These are phyloP conservation scores for Aspergillus mulundensis DNA, from an alignment of 495 filamentous ascomycete genomes.

Conservation along the genomic window DNA sequence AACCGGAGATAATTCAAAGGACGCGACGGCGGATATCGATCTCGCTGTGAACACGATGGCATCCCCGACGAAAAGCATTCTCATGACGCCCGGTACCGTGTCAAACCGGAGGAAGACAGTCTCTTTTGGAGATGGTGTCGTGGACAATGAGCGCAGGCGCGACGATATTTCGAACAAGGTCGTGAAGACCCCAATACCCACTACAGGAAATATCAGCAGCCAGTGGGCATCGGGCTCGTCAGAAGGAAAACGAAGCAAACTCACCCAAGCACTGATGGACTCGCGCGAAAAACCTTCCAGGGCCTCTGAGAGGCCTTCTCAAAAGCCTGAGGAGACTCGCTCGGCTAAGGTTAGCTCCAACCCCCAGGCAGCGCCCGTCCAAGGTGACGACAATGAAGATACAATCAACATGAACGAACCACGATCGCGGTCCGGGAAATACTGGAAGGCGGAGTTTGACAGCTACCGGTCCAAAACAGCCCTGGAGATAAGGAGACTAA, in stretches of 20 bases:
- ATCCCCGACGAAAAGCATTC: constrained; percentile 75
- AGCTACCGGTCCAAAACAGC: constrained; percentile 76
- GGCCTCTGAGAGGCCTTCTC: constrained; percentile 13
- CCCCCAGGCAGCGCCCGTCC: constrained; percentile 4
- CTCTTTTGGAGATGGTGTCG: constrained; percentile 73
- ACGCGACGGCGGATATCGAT: constrained; percentile 23
- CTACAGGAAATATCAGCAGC: constrained; percentile 59
- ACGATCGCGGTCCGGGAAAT: constrained; percentile 78
- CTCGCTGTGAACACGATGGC: constrained; percentile 32
- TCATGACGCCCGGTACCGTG: constrained; percentile 83
- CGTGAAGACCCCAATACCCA: constrained; percentile 32
- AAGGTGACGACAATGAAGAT: constrained; percentile 47
- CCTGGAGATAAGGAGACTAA: constrained; percentile 69
- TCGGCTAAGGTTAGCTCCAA: constrained; percentile 14
- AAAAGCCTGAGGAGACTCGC: constrained; percentile 12
- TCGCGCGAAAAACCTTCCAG: constrained; percentile 38
- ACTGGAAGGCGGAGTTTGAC: constrained; percentile 91
- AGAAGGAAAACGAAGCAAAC: constrained; percentile 47
- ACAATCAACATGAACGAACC: constrained; percentile 78
- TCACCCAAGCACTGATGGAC: constrained; percentile 44
- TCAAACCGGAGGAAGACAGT: constrained; percentile 81
- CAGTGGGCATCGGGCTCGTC: constrained; percentile 56
- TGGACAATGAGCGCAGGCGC: constrained; percentile 53
- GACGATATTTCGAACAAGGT: constrained; percentile 29
- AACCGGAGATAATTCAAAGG: constrained; percentile 24